A percentile compares a stretch with the other conserved stretches of the same genome.
These are phyloP conservation scores for Didymella segeticola DNA, from an alignment of 2,329 filamentous ascomycete genomes.

Conservation along the genomic window DNA sequence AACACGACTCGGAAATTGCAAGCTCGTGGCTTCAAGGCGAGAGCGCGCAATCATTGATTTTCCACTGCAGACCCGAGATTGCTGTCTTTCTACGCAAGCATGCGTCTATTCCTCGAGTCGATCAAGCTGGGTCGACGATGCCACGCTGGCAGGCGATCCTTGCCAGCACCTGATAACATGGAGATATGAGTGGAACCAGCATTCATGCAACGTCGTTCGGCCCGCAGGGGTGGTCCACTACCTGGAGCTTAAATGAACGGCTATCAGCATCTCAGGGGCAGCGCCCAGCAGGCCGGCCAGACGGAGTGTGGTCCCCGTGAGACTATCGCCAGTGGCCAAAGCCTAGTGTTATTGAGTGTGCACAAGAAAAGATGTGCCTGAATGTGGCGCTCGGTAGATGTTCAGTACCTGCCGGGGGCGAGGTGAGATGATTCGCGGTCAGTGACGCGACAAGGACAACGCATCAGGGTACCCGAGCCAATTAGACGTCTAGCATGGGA, in stretches of 20 bases:
- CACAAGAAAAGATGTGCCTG: slow-evolving; percentile 14
- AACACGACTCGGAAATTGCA: slow-evolving; percentile 12
- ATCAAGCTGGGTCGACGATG: slow-evolving; percentile 6
- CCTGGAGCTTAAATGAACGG: slow-evolving; percentile 17
- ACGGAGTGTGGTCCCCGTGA: background rate
- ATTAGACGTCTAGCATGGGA: slow-evolving; percentile 12
- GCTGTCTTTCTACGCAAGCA: background rate
- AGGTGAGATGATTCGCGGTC: slow-evolving; percentile 23
- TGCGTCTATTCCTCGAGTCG: background rate
- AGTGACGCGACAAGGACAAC: slow-evolving; percentile 36
- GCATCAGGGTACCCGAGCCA: slow-evolving; percentile 26
- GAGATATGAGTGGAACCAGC: slow-evolving; percentile 13
- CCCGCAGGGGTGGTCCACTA: slow-evolving; percentile 6
- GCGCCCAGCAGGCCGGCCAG: slow-evolving; percentile 1
- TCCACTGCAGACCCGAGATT: background rate
- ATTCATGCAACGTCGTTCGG: slow-evolving; percentile 12
- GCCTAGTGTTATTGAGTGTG: slow-evolving; percentile 5
- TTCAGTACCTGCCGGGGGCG: slow-evolving; percentile 1
- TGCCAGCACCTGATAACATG: slow-evolving; percentile 12
- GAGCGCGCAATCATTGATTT: background rate
- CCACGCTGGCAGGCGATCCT: slow-evolving; percentile 20
- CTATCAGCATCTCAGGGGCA: slow-evolving; percentile 18
- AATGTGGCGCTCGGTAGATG: slow-evolving; percentile 17
- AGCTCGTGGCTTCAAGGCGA: slow-evolving; percentile 2
- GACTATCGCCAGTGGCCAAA: slow-evolving; percentile 2